Conservation (phyloP, 1,284 basidiomycete genomes). For the Ceratobasidium sp. region DNA sequence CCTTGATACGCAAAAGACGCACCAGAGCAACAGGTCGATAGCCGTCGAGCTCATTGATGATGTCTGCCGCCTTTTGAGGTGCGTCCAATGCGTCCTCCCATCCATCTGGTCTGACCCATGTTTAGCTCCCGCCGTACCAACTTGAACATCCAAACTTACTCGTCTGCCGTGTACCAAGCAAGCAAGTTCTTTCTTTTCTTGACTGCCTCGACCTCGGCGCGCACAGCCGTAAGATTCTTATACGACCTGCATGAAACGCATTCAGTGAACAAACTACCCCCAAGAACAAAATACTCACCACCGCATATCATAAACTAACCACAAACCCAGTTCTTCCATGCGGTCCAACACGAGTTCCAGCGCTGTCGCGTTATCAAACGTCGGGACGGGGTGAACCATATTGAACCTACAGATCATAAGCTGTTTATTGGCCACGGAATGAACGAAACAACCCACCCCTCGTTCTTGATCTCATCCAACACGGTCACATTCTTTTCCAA, state of each 20-base stretch:
- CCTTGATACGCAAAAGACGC: neutral
- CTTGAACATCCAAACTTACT: conserved; percentile 35
- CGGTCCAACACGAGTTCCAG: conserved; percentile 69
- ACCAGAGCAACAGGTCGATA: conserved; percentile 77
- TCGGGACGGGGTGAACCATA: conserved; percentile 70
- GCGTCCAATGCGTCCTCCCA: conserved; percentile 72
- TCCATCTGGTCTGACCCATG: conserved; percentile 60
- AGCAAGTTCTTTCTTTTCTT: conserved; percentile 73
- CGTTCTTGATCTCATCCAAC: conserved; percentile 66
- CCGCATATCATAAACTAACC: conserved; percentile 82
- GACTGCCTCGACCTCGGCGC: conserved; percentile 71
- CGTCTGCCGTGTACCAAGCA: conserved; percentile 64
- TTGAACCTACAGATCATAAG: conserved; percentile 48
- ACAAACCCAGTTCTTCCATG: conserved; percentile 77
- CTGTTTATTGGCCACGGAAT: neutral
- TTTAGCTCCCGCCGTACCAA: neutral
- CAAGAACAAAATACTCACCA: conserved; percentile 58
- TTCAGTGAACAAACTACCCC: neutral
- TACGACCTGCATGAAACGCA: conserved; percentile 61
- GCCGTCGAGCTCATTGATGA: conserved; percentile 74
- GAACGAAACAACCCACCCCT: conserved; percentile 63
- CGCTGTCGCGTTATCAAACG: conserved; percentile 67
- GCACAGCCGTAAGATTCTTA: conserved; percentile 70
- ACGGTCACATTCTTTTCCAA: conserved; percentile 66
- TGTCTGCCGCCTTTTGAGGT: conserved; percentile 65